Conservation (phyloP, 75 land plant genomes). For the Isoetes taiwanensis region DNA sequence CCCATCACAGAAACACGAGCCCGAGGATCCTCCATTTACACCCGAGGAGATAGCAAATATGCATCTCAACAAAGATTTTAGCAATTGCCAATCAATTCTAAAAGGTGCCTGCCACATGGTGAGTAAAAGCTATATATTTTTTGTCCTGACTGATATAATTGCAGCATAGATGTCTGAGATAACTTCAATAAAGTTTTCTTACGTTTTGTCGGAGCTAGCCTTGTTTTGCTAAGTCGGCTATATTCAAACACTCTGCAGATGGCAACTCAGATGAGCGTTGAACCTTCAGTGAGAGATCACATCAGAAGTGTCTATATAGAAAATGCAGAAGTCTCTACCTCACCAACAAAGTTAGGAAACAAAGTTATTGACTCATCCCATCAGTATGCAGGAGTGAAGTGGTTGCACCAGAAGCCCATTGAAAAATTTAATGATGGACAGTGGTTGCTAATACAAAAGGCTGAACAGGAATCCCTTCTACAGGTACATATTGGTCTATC, state of each 20-base stretch:
- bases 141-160: slow-evolving; percentile 1
- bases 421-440: neutral
- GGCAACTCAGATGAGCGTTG: neutral
- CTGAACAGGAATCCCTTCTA: neutral
- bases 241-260: too few relatives aligned
- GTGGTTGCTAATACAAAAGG: slow-evolving; percentile 4
- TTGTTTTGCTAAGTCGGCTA: too few relatives aligned
- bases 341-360: neutral
- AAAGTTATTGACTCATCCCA: neutral
- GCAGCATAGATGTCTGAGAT: neutral
- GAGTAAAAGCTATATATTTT: too few relatives aligned
- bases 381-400: neutral
- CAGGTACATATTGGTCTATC: neutral
- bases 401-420: neutral
- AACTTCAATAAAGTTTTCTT: neutral
- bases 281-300: neutral
- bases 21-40: neutral
- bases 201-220: neutral
- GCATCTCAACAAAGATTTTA: neutral
- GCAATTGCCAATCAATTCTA: neutral
- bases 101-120: neutral
- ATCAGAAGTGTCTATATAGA: neutral
- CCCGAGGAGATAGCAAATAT: neutral
- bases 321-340: neutral
- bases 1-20: neutral